Percentiles rank a stretch among this genome's conserved stretches.
These are phyloP conservation scores for Ganoderma meredithae DNA, from an alignment of 1,284 basidiomycete species.

Conservation along the genomic window DNA sequence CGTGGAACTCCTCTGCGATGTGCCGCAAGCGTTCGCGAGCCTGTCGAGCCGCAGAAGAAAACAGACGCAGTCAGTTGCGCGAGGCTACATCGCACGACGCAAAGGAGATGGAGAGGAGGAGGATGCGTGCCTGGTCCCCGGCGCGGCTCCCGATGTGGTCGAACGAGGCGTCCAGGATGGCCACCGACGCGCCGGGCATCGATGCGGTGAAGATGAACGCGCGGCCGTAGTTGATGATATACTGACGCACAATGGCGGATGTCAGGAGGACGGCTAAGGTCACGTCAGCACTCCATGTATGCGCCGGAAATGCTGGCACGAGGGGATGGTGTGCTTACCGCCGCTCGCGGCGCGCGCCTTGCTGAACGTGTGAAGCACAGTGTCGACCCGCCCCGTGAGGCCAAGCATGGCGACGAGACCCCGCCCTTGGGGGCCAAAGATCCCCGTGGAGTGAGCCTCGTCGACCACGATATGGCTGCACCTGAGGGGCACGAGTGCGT, in stretches of 20 bases:
- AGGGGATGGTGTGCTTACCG: slow-evolving; percentile 53
- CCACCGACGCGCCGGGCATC: slow-evolving; percentile 71
- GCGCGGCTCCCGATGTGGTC: slow-evolving; percentile 26
- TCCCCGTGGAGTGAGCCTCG: slow-evolving; percentile 86
- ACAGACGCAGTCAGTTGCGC: too few species aligned
- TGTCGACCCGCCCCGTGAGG: slow-evolving; percentile 53
- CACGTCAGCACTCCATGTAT: neutral
- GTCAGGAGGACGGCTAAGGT: slow-evolving; percentile 78
- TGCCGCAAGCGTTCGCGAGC: slow-evolving; percentile 15
- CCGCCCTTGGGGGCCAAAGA: slow-evolving; percentile 79
- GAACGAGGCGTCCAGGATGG: slow-evolving; percentile 24
- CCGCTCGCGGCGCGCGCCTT: slow-evolving; percentile 73
- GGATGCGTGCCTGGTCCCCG: slow-evolving; percentile 21
- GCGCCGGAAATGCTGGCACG: neutral
- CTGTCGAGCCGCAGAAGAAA: neutral
- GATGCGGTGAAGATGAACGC: slow-evolving; percentile 89
- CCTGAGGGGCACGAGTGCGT: slow-evolving; percentile 53
- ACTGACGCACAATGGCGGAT: slow-evolving; percentile 72
- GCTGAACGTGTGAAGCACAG: slow-evolving; percentile 70
- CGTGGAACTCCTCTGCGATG: slow-evolving; percentile 22
- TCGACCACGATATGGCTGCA: slow-evolving; percentile 79
- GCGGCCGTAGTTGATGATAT: slow-evolving; percentile 91
- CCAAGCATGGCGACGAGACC: slow-evolving; percentile 70
- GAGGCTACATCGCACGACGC: neutral
- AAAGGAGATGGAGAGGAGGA: too few species aligned